Percentiles rank a stretch among this genome's conserved stretches.
These are phyloP conservation scores for Cadophora gregata DNA, from an alignment of 2,329 filamentous ascomycete species.

Conservation along the genomic window DNA sequence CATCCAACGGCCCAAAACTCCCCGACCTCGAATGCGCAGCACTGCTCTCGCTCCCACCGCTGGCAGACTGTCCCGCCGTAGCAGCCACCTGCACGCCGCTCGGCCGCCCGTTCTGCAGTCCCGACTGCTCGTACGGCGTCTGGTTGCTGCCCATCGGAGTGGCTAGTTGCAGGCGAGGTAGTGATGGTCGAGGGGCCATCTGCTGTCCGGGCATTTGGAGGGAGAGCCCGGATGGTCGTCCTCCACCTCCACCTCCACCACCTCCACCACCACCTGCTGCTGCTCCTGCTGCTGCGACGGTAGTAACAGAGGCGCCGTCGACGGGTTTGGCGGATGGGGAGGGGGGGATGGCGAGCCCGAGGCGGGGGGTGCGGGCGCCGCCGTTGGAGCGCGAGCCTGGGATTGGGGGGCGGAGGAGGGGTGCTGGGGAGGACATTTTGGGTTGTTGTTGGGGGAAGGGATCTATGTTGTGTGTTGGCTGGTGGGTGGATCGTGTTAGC, in stretches of 20 bases:
- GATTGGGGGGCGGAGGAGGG: conserved; percentile 46
- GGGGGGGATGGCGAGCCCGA: conserved; percentile 89
- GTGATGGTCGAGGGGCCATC: conserved; percentile 55
- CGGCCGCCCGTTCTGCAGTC: conserved; percentile 44
- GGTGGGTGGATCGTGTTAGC: conserved; percentile 32
- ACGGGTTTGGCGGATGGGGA: conserved; percentile 84
- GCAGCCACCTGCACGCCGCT: conserved; percentile 49
- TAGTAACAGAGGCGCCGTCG: conserved; percentile 39
- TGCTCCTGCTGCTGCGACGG: too few species aligned
- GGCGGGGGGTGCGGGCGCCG: conserved; percentile 46
- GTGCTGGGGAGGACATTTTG: conserved; percentile 46
- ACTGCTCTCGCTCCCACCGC: conserved; percentile 80
- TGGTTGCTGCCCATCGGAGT: conserved; percentile 86
- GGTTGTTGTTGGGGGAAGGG: conserved; percentile 27
- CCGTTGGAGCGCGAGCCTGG: conserved; percentile 42
- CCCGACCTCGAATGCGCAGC: conserved; percentile 80
- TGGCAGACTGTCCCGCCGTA: conserved; percentile 69
- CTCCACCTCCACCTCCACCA: too few species aligned
- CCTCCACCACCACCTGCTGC: too few species aligned
- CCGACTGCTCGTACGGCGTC: conserved; percentile 70
- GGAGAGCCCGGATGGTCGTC: conserved; percentile 34
- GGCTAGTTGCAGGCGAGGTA: conserved; percentile 82
- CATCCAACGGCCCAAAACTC: conserved; percentile 80
- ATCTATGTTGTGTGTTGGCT: conserved; percentile 34
- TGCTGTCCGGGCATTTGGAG: conserved; percentile 43